These are phyloP conservation scores for Globisporangium alternatum DNA, from an alignment of 352 stramenopile species.

Conservation along the genomic window DNA sequence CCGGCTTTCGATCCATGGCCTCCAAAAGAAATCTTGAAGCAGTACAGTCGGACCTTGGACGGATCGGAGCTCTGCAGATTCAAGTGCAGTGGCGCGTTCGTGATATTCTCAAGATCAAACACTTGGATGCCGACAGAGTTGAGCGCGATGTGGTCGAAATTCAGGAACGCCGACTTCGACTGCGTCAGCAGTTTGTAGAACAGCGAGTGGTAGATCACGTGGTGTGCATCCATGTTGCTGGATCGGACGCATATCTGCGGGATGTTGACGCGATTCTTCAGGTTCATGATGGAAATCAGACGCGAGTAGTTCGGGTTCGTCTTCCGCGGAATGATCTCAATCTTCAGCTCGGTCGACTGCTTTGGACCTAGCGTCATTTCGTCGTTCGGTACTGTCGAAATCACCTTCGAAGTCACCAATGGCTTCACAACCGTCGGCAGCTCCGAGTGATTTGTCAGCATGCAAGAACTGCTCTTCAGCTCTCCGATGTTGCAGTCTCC, in stretches of 20 bases:
- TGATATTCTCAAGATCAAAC: conserved; percentile 89
- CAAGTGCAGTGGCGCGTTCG: conserved; percentile 73
- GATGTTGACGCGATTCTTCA: conserved; percentile 86
- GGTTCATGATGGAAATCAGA: conserved; percentile 84
- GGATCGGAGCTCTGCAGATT: conserved; percentile 77
- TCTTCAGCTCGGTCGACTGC: conserved; percentile 84
- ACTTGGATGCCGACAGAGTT: conserved; percentile 86
- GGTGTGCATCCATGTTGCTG: conserved; percentile 90
- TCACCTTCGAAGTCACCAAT: conserved; percentile 86
- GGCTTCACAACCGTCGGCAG: conserved; percentile 84
- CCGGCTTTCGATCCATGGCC: conserved; percentile 23
- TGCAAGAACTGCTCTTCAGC: conserved; percentile 81
- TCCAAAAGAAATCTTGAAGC: conserved; percentile 46
- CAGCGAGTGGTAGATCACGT: conserved; percentile 90
- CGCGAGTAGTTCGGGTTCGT: conserved; percentile 89
- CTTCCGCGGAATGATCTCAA: conserved; percentile 89
- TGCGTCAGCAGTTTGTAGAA: conserved; percentile 89
- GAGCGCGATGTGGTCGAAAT: conserved; percentile 85
- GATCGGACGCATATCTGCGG: conserved; percentile 85
- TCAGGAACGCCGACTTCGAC: conserved; percentile 82
- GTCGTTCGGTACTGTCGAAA: conserved; percentile 87
- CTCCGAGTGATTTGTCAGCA: conserved; percentile 89
- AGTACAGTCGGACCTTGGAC: conserved; percentile 72
- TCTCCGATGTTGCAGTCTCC: conserved; percentile 90
- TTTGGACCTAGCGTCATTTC: conserved; percentile 85